These are phyloP conservation scores for Alliaria petiolata DNA, from an alignment of 345 rosid species.

Conservation along the genomic window DNA sequence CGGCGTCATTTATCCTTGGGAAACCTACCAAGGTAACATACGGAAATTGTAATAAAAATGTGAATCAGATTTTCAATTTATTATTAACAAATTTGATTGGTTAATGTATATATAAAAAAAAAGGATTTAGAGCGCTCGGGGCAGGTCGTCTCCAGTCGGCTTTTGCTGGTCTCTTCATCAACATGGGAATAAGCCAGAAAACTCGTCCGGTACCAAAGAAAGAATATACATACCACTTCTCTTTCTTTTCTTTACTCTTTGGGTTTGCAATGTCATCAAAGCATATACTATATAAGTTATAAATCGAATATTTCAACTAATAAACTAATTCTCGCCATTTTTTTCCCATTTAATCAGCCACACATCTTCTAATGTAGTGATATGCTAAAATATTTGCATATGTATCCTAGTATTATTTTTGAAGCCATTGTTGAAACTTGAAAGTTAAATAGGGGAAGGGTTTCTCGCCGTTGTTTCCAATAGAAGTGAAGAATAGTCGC, in stretches of 20 bases:
- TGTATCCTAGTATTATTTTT: no score
- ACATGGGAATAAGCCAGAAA: conserved; percentile 44
- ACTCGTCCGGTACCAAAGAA: conserved; percentile 66
- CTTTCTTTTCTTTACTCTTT: neutral
- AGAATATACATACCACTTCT: conserved; percentile 24
- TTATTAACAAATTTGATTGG: neutral
- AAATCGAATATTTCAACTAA: no score
- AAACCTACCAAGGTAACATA: conserved; percentile 32
- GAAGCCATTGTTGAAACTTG: conserved; percentile 8
- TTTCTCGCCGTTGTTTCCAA: conserved; percentile 55
- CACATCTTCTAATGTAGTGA: no score
- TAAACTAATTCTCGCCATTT: no score
- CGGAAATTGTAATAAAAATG: neutral
- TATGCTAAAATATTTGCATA: no score
- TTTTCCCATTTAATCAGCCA: no score
- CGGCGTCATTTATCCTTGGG: conserved; percentile 33
- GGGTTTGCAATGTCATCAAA: conserved; percentile 1
- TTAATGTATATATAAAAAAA: neutral
- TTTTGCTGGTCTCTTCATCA: conserved; percentile 33
- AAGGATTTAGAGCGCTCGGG: conserved; percentile 64
- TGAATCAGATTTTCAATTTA: neutral
- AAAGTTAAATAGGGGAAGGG: conserved; percentile 75
- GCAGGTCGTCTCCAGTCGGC: conserved; percentile 33
- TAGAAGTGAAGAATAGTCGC: conserved; percentile 56
- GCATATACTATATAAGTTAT: neutral